These are phyloP conservation scores for Cladophialophora psammophila DNA, from an alignment of 2,329 filamentous ascomycete genomes.

Conservation along the genomic window DNA sequence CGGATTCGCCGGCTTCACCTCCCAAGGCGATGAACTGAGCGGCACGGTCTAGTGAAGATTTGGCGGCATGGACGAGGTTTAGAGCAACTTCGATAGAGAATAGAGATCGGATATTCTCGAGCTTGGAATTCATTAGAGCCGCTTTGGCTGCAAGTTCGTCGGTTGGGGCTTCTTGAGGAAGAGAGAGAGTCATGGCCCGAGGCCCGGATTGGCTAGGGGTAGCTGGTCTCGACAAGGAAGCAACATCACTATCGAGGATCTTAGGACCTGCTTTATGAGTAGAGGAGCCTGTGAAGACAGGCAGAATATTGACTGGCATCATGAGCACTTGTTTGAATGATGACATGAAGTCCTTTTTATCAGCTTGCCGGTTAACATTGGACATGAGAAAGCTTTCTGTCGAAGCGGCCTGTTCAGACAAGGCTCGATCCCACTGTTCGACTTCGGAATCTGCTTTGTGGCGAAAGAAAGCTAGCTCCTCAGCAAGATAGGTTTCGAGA, in stretches of 20 bases:
- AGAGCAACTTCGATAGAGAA: slow-evolving; percentile 97
- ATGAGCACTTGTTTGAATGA: slow-evolving; percentile 99
- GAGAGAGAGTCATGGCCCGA: slow-evolving; percentile 49
- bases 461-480: slow-evolving; percentile 87
- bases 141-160: slow-evolving; percentile 95
- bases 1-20: slow-evolving; percentile 80
- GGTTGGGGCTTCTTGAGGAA: slow-evolving; percentile 75
- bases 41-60: slow-evolving; percentile 83
- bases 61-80: slow-evolving; percentile 85
- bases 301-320: slow-evolving; percentile 94
- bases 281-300: slow-evolving; percentile 69
- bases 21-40: slow-evolving; percentile 82
- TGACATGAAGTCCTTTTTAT: slow-evolving; percentile 93
- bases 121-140: slow-evolving; percentile 92
- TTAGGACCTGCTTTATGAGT: slow-evolving; percentile 42
- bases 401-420: slow-evolving; percentile 87
- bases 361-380: slow-evolving; percentile 90
- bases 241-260: slow-evolving; percentile 42
- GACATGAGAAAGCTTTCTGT: slow-evolving; percentile 96
- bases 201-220: slow-evolving; percentile 41
- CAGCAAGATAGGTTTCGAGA: slow-evolving; percentile 89
- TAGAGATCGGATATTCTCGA: slow-evolving; percentile 92
- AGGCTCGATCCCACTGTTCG: slow-evolving; percentile 84
- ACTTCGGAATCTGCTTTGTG: slow-evolving; percentile 79
- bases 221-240: slow-evolving; percentile 41